Conservation (phyloP, 257 asterid genomes). For the Solanum gandarillasii region DNA sequence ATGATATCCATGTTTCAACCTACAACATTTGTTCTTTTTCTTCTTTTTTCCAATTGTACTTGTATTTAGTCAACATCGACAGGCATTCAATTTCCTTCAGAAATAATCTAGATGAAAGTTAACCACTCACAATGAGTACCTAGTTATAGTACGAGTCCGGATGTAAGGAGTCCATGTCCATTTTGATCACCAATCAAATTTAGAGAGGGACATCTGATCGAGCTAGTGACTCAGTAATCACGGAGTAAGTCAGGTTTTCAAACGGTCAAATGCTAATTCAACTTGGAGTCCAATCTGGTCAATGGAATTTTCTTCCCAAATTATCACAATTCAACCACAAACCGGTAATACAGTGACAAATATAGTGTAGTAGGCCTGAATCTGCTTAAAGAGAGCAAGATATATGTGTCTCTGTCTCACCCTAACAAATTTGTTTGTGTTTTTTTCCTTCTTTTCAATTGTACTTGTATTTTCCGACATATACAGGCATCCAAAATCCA, state of each 20-base stretch:
- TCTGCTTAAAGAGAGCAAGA: background rate
- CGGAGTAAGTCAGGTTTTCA: background rate
- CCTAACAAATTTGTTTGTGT: background rate
- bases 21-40: background rate
- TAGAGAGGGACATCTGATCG: background rate
- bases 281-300: background rate
- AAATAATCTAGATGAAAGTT: background rate
- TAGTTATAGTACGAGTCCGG: background rate
- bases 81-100: background rate
- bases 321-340: background rate
- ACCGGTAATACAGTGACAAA: background rate
- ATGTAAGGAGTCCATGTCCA: background rate
- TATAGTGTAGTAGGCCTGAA: background rate
- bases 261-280: background rate
- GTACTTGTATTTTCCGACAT: background rate
- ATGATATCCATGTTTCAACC: background rate
- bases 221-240: background rate
- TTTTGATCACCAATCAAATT: background rate
- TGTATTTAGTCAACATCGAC: background rate
- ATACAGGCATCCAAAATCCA: background rate
- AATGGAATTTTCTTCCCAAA: background rate
- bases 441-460: background rate
- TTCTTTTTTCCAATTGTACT: background rate
- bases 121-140: background rate
- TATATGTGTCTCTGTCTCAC: background rate